Base-by-base conservation (phyloP, 495 filamentous ascomycete genomes). In the Aspergillus biplanus region DNA sequence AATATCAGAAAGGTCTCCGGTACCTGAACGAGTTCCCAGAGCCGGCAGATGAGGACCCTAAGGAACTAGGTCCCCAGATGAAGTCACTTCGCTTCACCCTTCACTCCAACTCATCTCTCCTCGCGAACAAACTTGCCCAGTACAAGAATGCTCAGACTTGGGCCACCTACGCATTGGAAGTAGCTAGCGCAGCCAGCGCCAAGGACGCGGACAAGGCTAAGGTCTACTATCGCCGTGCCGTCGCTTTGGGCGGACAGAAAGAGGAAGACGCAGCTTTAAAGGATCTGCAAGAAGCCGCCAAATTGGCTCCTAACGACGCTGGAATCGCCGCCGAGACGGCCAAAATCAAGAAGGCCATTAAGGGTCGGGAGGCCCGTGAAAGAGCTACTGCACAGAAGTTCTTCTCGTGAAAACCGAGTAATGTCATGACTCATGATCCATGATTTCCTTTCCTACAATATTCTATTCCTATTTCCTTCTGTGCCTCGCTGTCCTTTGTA, bases 1-100 rank as follows among this genome's bases (percentile, higher is more conserved):
- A 99, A 81, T 99, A 99, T 80, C 90, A 96, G 77, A 99, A 99
- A 80, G 93, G 86, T n/a, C 76, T 99, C 58, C 90, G 95, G 65
- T 99, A 98, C 71, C 77, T 97, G 62, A 92, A 93, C 73, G 93
- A 97, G 78, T 91, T 95, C 71, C 89, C 92, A 11, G 86, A 87
- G 54, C 76, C 88, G 21, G 75, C 71, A 16, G 87, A 92, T 16
- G 78, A 82, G 3, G 92, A 93, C 63, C 80, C 88, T 39, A 79
- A 82, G 46, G 90, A 92, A 49, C 81, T 90, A 37, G 85, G 83
- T 52, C 71, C 78, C 53, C 80, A 91, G 69, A 78, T 97, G 61
- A 87, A 87, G 66, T 78, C 86, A 31, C 82, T 99, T 42, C 87
- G 90, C 54, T 92, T 94, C 69, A 83, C 85, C 8, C 79, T 95